Conservation (phyloP, 768 basidiomycete species). For the Hypholoma sublateritium region DNA sequence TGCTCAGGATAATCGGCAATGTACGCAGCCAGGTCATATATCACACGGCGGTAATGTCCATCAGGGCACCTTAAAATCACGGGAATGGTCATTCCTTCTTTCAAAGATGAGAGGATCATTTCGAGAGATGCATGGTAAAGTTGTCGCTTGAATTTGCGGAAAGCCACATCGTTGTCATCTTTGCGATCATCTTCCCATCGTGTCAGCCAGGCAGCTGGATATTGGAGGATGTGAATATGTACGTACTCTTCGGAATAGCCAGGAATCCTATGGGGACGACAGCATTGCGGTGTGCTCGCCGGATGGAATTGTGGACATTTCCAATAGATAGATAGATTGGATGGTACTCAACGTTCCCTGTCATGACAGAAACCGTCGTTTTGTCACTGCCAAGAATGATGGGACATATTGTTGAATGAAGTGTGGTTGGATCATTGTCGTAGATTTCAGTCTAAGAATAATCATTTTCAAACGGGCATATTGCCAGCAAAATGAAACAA, state of each 20-base stretch:
- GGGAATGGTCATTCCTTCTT: slow-evolving; percentile 26
- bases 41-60: slow-evolving; percentile 25
- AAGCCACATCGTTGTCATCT: slow-evolving; percentile 15
- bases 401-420: slow-evolving; percentile 9
- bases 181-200: background rate
- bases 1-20: slow-evolving; percentile 40
- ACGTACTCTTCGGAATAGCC: slow-evolving; percentile 1
- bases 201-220: background rate
- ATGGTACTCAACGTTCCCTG: background rate
- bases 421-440: background rate
- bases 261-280: background rate
- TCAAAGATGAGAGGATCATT: slow-evolving; percentile 19
- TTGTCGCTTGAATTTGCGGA: slow-evolving; percentile 26
- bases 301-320: background rate
- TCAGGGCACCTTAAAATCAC: slow-evolving; percentile 26
- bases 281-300: background rate
- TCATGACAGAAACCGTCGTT: background rate
- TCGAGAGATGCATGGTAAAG: slow-evolving; percentile 29
- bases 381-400: slow-evolving; percentile 12
- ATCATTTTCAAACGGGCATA: background rate
- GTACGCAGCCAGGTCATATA: slow-evolving; percentile 31
- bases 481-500: background rate
- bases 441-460: background rate
- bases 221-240: background rate
- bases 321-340: background rate